Evolutionary conservation across 2,329 filamentous ascomycete genomes (phyloP), one percentile per base, ranked within the genome.

Genomic region (Pseudogymnoascus verrucosus): DNA sequence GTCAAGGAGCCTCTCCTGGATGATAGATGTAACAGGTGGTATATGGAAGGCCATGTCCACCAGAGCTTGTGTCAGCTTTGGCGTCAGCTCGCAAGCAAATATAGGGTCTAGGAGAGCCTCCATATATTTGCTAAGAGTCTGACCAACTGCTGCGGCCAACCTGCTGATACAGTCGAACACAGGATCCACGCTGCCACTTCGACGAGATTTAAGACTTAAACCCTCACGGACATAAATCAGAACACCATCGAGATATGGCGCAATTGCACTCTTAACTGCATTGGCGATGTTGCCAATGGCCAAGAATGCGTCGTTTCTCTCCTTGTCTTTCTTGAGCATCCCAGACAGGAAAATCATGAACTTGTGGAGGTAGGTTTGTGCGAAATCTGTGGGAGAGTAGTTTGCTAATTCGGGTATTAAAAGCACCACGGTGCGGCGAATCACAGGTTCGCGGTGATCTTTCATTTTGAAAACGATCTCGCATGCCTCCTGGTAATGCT

Each of bases 31-130:
- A 64, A 97, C 91, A 0, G 96, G 92, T 0, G 93, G 95, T 57
- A 99, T 97, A 73, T 99, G 98, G 73, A 98, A 96, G 28, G 95
- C 95, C 90, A 99, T 97, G 72, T 99, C 96, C 21, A 98, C 93
- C 62, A 99, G 80, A 2, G 96, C 96, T 74, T 98, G 93, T 0
- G 93, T 97, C 23, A 99, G 83, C 68, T 96, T 95, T 64, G 93
- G 90, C 39, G 92, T 97, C 62, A 99, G 81, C 60, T 96, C 95
- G 73, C 95, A 99, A 14, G 91, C 93, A 76, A 99, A 99, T 65
- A 99, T 97, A 10, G 96, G 93, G 69, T 97, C 93, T 8, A 99
- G 83, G 28, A 99, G 79, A 11, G 93, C 90, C 73, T 97, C 93
- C 87, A 99, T 97, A 74, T 98, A 97, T 77, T 98, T 99, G 82